Evolutionary conservation across 495 filamentous ascomycete genomes (phyloP).

Genomic region (Xylaria venustula): DNA sequence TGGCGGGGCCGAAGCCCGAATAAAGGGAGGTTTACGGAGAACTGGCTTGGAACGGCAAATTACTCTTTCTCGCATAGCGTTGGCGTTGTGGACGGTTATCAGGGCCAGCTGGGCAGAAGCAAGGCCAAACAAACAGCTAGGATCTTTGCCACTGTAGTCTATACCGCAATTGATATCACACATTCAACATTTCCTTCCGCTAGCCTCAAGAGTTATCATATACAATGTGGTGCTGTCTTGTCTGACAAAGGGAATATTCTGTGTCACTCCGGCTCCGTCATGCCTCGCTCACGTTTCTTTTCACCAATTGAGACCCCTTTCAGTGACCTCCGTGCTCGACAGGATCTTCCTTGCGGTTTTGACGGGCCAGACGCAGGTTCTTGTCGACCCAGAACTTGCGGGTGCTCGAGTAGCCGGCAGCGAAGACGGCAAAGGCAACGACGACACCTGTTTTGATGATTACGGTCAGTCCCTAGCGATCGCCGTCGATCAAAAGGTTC

Average conservation of each 20-base stretch:
- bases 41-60: slow-evolving; percentile 1
- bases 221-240: slow-evolving; percentile 29
- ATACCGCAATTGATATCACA: slow-evolving; percentile 25
- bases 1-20: slow-evolving; percentile 85
- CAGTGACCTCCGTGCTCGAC: slow-evolving; percentile 32
- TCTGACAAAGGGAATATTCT: slow-evolving; percentile 19
- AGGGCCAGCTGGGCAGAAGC: slow-evolving; percentile 9
- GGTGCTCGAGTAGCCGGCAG: slow-evolving; percentile 74
- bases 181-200: slow-evolving; percentile 23
- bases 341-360: slow-evolving; percentile 46
- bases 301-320: slow-evolving; percentile 2
- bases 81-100: slow-evolving; percentile 36
- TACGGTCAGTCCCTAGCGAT: slow-evolving; percentile 10
- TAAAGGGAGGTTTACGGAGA: slow-evolving; percentile 37
- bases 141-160: slow-evolving; percentile 21
- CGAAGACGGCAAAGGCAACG: slow-evolving; percentile 62
- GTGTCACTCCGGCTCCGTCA: slow-evolving; percentile 11
- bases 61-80: slow-evolving; percentile 39
- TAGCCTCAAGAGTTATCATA: slow-evolving; percentile 24
- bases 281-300: not conserved
- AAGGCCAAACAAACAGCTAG: slow-evolving; percentile 17
- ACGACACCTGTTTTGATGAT: slow-evolving; percentile 65
- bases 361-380: slow-evolving; percentile 74
- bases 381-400: slow-evolving; percentile 87
- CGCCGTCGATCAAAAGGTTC: not conserved